Base-by-base conservation (phyloP, 345 rosid genomes). In the Angophora floribunda region DNA sequence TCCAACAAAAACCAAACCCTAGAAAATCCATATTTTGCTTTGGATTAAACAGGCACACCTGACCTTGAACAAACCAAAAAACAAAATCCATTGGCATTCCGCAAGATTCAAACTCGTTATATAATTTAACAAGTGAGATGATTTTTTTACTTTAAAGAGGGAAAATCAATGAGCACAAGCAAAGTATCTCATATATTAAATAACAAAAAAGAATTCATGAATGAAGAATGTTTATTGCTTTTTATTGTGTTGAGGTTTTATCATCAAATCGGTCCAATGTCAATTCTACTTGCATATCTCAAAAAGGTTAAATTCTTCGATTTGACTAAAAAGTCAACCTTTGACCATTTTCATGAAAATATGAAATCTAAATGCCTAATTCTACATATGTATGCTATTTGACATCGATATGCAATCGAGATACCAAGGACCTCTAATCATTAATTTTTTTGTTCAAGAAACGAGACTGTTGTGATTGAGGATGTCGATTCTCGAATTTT, bases 121-220 rank as follows among this genome's bases (percentile, higher is more conserved):
- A 4, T 13, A 36, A 75, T 17, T 36, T 21, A 14, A 14, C 7
- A n/a, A 1, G 6, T 63, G 10, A 75, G 14, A 36, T 9, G 4
- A 75, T 75, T 19, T 5, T 2, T 75, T 9, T 3, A n/a, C 26
- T 36, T 75, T 70, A 70, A 17, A 36, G 0, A 36, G 21, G 4
- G 0, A 1, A 4, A 9, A 2, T 0, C 12, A 19, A 9, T 17
- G 1, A 70, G 17, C 26, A 70, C 0, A 70, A 9, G 1, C 7
- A 1, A 36, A 1, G 11, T 36, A 70, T 36, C 2, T 36, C 22
- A 17, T 36, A 10, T 5, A 75, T 75, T 41, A 19, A 75, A 36
- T 75, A 12, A 3, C 0, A 19, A 1, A 75, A 75, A 1, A 36
- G 9, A 1, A 36, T 9, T 36, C 13, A 75, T 10, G 6, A 75